phyloP scores from a whole-genome alignment of 495 filamentous ascomycete species.

The Sphaerosporella brunnea region DNA sequence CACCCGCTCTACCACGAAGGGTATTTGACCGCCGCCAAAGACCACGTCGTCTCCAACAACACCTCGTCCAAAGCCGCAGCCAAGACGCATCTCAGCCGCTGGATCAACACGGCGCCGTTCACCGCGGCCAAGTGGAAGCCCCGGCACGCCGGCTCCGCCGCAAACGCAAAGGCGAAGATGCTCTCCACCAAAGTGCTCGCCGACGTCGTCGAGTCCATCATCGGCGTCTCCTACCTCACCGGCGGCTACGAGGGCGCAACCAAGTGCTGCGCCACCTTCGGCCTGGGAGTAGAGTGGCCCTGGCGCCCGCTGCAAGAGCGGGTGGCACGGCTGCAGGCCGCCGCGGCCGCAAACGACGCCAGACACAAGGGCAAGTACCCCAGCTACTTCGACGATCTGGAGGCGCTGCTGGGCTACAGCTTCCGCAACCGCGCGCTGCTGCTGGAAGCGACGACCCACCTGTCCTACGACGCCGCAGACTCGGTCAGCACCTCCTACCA shows the following conservation, averaged over 20 bases:
- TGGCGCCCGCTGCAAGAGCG: constrained; percentile 33
- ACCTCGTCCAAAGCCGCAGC: constrained; percentile 47
- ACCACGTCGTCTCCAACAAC: constrained; percentile 53
- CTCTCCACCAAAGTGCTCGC: constrained; percentile 69
- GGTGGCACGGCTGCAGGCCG: constrained; percentile 25
- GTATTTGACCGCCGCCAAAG: constrained; percentile 50
- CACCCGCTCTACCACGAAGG: constrained; percentile 61
- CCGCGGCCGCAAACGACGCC: constrained; percentile 14
- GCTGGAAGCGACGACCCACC: constrained; percentile 73
- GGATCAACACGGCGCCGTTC: constrained; percentile 53
- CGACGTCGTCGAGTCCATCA: constrained; percentile 74
- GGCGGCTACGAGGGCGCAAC: constrained; percentile 50
- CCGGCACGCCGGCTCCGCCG: constrained; percentile 34
- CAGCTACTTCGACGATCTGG: constrained; percentile 28
- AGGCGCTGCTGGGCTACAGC: constrained; percentile 46
- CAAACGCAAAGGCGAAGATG: background rate
- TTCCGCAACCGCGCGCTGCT: constrained; percentile 56
- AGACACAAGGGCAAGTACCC: background rate
- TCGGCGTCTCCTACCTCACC: constrained; percentile 59
- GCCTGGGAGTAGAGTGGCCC: constrained; percentile 48
- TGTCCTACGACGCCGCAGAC: constrained; percentile 42
- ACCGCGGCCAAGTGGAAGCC: constrained; percentile 56
- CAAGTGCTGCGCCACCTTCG: constrained; percentile 44
- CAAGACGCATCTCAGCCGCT: constrained; percentile 46
- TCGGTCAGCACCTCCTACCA: constrained; percentile 50